Evolutionary conservation across 2,329 filamentous ascomycete genomes (phyloP), one percentile per base, ranked within the genome.

Genomic region (Penicillium sp.): DNA sequence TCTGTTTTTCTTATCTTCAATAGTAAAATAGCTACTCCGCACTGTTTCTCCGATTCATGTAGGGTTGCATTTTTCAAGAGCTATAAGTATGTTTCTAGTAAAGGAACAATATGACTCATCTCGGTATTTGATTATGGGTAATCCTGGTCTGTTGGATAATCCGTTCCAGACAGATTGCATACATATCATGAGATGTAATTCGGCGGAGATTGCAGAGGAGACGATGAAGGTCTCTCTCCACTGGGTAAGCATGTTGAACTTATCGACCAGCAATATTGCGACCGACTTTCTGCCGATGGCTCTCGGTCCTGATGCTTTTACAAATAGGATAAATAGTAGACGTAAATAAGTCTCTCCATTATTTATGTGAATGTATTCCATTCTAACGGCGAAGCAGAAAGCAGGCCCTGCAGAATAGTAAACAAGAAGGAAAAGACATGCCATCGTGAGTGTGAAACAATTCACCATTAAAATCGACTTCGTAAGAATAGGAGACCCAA

Each of bases 401-500:
- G 9, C 21, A 41, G 7, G 25, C 19, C 25, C 19, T 38, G 12
- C 17, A 35, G 40, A 33, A 27, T 7, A 40, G 19, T n/a, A 42
- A 23, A 27, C 3, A 19, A n/a, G 17, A 42, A 23, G 8, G 17
- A 31, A 8, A 8, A 43, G 46, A 38, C 33, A 57, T 41, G 2
- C n/a, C 49, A 40, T 53, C 49, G 13, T 56, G 31, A 52, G 6
- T 19, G 40, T 23, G 43, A 54, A 40, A 35, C 17, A 15, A 53
- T 47, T 17, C 48, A 37, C 35, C 27, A 47, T 35, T 41, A 29
- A 29, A 50, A 50, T 19, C 3, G 27, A 25, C n/a, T 17, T 50
- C 17, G 35, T 54, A 56, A 50, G 37, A 17, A 54, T 31, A 54
- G 19, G 25, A 50, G 35, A 9, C 38, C 46, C 52, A 37, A 23